Percentiles rank a stretch among this genome's conserved stretches.
phyloP scores from a whole-genome alignment of 441 rosid species.

The Pelargonium australe region DNA sequence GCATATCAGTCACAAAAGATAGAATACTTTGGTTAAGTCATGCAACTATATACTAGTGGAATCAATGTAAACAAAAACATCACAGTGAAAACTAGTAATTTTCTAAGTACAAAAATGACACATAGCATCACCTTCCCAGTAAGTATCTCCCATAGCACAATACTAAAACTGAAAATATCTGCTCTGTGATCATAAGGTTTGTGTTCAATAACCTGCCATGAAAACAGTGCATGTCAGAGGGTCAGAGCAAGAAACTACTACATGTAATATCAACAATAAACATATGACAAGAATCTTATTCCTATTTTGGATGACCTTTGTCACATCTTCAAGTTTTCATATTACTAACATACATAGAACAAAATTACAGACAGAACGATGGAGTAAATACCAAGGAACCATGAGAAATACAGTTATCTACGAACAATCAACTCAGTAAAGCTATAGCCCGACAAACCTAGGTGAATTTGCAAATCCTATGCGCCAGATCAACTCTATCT shows the following conservation, averaged over 20 bases:
- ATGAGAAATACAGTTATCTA: neutral
- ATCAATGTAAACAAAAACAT: neutral
- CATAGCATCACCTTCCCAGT: constrained; percentile 49
- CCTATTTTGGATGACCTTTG: constrained; percentile 4
- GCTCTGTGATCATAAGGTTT: constrained; percentile 59
- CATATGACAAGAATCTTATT: neutral
- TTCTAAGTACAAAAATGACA: constrained; percentile 9
- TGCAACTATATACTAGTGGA: neutral
- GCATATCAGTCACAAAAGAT: constrained; percentile 16
- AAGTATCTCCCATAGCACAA: constrained; percentile 68
- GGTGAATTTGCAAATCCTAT: neutral
- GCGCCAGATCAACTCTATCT: neutral
- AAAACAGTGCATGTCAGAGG: constrained; percentile 24
- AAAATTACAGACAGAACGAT: neutral
- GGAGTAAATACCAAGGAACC: constrained; percentile 7
- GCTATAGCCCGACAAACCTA: neutral
- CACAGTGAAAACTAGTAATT: neutral
- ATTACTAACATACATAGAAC: neutral
- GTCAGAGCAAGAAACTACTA: constrained; percentile 11
- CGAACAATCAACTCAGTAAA: neutral
- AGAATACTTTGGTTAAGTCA: neutral
- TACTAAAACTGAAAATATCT: constrained; percentile 62
- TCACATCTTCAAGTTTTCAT: neutral
- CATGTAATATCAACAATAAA: neutral
- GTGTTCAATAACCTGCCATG: constrained; percentile 61